Percentiles rank a stretch among this genome's conserved stretches.
These are phyloP conservation scores for Trametes elegans DNA, from an alignment of 768 basidiomycete genomes.

Conservation along the genomic window DNA sequence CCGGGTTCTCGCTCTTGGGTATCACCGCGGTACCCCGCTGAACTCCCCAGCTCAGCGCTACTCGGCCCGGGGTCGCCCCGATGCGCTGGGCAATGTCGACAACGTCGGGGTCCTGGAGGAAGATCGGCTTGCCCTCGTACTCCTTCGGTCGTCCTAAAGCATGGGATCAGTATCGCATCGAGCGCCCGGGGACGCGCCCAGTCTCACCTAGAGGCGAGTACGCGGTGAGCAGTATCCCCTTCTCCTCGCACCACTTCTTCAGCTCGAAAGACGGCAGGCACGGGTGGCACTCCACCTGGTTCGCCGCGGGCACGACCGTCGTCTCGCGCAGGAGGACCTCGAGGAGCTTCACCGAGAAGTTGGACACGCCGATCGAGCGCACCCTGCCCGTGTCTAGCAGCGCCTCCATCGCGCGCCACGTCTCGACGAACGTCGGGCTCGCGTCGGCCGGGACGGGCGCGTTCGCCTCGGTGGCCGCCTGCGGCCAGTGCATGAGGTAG, in stretches of 20 bases:
- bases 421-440: conserved; percentile 35
- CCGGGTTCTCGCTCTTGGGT: conserved; percentile 48
- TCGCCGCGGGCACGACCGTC: conserved; percentile 44
- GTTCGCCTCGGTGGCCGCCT: conserved; percentile 33
- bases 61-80: conserved; percentile 47
- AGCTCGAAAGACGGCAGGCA: conserved; percentile 52
- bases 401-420: conserved; percentile 53
- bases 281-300: conserved; percentile 47
- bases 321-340: conserved; percentile 37
- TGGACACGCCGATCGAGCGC: conserved; percentile 54
- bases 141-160: conserved; percentile 38
- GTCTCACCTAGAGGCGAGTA: conserved; percentile 47
- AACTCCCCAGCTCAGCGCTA: conserved; percentile 57
- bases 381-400: conserved; percentile 51
- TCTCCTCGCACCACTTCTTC: conserved; percentile 43
- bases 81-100: conserved; percentile 31
- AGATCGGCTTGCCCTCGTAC: conserved; percentile 23
- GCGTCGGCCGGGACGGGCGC: conserved; percentile 26
- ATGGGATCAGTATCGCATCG: conserved; percentile 15
- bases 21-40: conserved; percentile 52
- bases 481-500: conserved; percentile 54
- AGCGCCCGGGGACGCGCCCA: background rate
- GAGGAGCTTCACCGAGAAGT: conserved; percentile 50
- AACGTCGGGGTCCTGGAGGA: conserved; percentile 33
- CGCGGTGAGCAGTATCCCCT: conserved; percentile 49